Base-by-base conservation (phyloP, 2,329 filamentous ascomycete species). In the Ceratocystis eucalypticola region DNA sequence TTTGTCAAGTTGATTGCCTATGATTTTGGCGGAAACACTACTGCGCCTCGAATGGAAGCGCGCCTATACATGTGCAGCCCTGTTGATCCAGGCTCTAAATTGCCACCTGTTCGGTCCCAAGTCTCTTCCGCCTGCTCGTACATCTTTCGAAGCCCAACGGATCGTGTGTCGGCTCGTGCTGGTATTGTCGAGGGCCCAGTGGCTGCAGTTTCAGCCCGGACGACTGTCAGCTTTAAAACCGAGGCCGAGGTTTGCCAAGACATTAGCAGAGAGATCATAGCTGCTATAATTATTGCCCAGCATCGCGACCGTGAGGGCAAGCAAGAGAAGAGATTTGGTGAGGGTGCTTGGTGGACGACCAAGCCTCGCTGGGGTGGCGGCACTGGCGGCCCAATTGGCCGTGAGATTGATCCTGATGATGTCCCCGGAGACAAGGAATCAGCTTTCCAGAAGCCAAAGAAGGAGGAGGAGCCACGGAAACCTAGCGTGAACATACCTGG, bases 1-100 rank as follows among this genome's bases (percentile, higher is more conserved):
- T 86, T 87, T 66, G 73, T 87, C 66, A 87, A 87, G 72, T 78
- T 87, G 3, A 79, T 87, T 17, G 80, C 83, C 20, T 87, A 87
- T 71, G 84, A 87, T 69, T 87, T 86, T 73, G 82, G 83, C 63
- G 87, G 84, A 73, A 86, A 81, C 70, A 80, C 85, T 62, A 76
- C 78, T 1, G 77, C 80, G 30, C 76, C 84, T 17, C 80, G 84
- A 50, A 76, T 78, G 28, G 84, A 87, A 70, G 84, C 84, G 8
- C 79, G 84, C 2, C 75, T 87, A 22, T 79, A 85, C 59, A 73
- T 87, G 64, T 76, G 75, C 62, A 77, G 76, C n/a, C 72, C 74
- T 1, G 70, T 72, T 66, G 17, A 46, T 2, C 69, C 61, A 68
- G 72, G 70, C 69, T 71, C 69, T 69, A 70, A 62, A 12, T 69